These are phyloP conservation scores for Fimicolochytrium jonesii DNA, from an alignment of 192 early-diverging fungal species.

Conservation along the genomic window DNA sequence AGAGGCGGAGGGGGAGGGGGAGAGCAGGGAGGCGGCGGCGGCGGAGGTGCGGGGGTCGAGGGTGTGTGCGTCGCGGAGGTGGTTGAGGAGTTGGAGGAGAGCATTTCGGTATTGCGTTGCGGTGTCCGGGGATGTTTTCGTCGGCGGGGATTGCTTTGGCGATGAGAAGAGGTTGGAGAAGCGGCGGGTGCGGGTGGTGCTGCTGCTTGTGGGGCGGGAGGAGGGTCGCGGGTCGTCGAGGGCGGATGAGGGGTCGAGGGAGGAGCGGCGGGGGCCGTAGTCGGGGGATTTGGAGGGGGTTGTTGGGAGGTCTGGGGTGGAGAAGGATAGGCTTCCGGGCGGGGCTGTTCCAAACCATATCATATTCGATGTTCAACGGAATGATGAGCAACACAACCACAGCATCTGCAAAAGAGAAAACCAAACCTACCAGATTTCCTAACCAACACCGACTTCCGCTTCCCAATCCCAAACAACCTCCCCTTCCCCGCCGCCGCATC, in stretches of 20 bases:
- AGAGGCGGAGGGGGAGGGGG: too few relatives aligned
- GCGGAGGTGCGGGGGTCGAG: constrained; percentile 16
- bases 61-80: constrained; percentile 15
- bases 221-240: neutral
- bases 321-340: too few relatives aligned
- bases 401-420: too few relatives aligned
- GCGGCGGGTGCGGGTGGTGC: neutral
- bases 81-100: constrained; percentile 10
- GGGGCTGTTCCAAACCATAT: too few relatives aligned
- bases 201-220: neutral
- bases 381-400: too few relatives aligned
- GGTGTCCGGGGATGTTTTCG: neutral
- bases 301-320: neutral
- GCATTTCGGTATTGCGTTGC: too few relatives aligned
- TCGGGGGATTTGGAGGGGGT: neutral
- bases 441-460: neutral
- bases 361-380: too few relatives aligned
- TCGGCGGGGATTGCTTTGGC: neutral
- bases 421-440: too few relatives aligned
- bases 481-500: too few relatives aligned
- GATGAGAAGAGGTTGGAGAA: neutral
- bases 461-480: neutral
- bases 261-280: neutral
- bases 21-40: too few relatives aligned
- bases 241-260: too few relatives aligned